Percentiles rank a stretch among this genome's conserved stretches.
Evolutionary conservation across 805 yeast species (phyloP).

Genomic region (Clavispora vitiphila): DNA sequence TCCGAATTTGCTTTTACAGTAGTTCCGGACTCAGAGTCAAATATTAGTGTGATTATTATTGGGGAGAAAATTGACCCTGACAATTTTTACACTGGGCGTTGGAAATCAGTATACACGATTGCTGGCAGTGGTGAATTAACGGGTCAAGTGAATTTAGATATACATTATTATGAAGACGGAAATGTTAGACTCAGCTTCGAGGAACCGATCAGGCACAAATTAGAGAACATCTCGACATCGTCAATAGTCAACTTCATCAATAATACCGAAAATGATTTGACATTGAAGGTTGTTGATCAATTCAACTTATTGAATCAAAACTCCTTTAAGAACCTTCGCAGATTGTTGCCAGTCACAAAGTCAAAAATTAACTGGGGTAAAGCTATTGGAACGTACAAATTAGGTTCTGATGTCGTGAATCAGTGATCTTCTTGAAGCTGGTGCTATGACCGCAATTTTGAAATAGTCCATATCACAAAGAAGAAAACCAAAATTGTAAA

Average conservation of each 20-base stretch:
- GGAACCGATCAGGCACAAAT: conserved; percentile 25
- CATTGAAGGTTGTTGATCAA: conserved; percentile 53
- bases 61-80: conserved; percentile 69
- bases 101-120: conserved; percentile 66
- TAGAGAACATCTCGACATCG: conserved; percentile 20
- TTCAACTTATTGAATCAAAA: conserved; percentile 72
- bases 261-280: conserved; percentile 54
- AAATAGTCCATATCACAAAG: conserved; percentile 35
- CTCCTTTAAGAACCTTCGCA: conserved; percentile 77
- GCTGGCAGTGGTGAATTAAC: conserved; percentile 24
- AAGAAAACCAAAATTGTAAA: conserved; percentile 29
- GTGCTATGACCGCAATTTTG: conserved; percentile 18
- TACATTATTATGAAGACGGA: conserved; percentile 95
- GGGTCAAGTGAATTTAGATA: conserved; percentile 63
- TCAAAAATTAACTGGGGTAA: conserved; percentile 93
- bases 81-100: conserved; percentile 86
- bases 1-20: conserved; percentile 44
- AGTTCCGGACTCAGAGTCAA: conserved; percentile 27
- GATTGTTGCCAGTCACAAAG: conserved; percentile 89
- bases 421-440: conserved; percentile 7
- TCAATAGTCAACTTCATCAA: conserved; percentile 44
- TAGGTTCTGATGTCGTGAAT: conserved; percentile 72
- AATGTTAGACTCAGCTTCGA: conserved; percentile 69
- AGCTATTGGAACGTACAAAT: conserved; percentile 81
- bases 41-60: conserved; percentile 50